Evolutionary conservation across 306 rosid species (phyloP).

Genomic region (barrel medic (Medicago truncatula)): DNA sequence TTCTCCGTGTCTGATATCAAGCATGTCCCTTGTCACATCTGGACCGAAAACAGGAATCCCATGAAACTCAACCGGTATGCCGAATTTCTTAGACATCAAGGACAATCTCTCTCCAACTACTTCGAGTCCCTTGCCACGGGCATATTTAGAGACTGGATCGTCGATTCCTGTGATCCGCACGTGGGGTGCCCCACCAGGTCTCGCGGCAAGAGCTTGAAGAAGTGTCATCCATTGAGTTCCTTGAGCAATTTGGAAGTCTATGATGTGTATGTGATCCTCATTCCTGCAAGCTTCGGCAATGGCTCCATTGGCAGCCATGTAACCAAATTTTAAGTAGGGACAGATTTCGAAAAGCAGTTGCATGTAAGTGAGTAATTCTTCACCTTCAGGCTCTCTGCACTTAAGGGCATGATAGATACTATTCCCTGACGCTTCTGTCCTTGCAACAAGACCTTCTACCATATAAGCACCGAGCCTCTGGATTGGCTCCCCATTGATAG

Average conservation of each 20-base stretch:
- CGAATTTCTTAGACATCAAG: conserved; percentile 62
- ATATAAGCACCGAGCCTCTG: conserved; percentile 95
- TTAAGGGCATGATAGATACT: conserved; percentile 78
- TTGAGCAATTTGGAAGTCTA: conserved; percentile 92
- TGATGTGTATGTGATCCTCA: conserved; percentile 83
- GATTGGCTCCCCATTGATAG: conserved; percentile 87
- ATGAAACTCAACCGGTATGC: conserved; percentile 83
- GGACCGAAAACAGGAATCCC: conserved; percentile 75
- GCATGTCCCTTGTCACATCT: conserved; percentile 72
- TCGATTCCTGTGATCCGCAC: conserved; percentile 90
- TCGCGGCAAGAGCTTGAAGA: conserved; percentile 95
- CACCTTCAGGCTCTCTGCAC: conserved; percentile 87
- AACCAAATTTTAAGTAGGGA: conserved; percentile 92
- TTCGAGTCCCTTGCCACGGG: conserved; percentile 83
- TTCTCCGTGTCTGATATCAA: conserved; percentile 78
- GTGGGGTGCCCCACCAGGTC: conserved; percentile 86
- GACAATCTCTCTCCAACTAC: conserved; percentile 67
- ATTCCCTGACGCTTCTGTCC: conserved; percentile 81
- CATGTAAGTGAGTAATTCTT: conserved; percentile 89
- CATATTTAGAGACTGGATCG: conserved; percentile 75
- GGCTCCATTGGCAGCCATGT: conserved; percentile 99
- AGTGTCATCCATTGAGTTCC: conserved; percentile 94
- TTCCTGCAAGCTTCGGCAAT: conserved; percentile 90
- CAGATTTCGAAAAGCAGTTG: conserved; percentile 85
- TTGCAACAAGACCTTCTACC: conserved; percentile 95